Evolutionary conservation across 371 early-diverging fungal species (phyloP), one percentile per base, ranked within the genome.

Genomic region (Ecytonucleospora hepatopenaei): DNA sequence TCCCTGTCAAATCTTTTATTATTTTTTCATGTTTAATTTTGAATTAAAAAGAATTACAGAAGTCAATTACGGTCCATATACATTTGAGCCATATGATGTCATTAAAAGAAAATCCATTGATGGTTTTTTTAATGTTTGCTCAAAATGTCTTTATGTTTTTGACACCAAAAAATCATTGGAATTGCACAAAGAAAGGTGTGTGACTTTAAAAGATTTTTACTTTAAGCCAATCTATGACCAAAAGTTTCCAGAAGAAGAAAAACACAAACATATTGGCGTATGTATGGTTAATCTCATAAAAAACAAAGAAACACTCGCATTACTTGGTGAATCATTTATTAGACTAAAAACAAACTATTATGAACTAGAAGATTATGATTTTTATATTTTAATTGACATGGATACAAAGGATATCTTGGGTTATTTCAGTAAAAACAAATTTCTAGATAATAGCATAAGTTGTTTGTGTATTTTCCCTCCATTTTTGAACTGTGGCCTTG

Each of bases 391-490:
- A 17, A 51, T 58, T 26, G 54, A 60, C 21, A 49, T 62, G 21
- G 40, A 40, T 12, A 12, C 40, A n/a, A 8, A 40, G 8, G 54
- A 59, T 16, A 46, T 77, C 33, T 53, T 68, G 5, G 80, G 80
- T 12, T 79, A 70, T 59, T 79, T 79, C 59, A 65, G 67, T 23
- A 71, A 69, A 28, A 65, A 66, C 34, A 60, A 30, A 58, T 54
- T 68, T 28, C 40, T 23, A 0, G 54, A 57, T n/a, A 62, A 73
- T 46, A 73, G 75, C 47, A 54, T 80, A 5, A 76, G 73, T 17
- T 80, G 80, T 59, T 63, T 80, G 19, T 51, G 71, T 8, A 65
- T 80, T n/a, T 47, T 77, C 26, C 78, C 80, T 16, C 54, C 59
- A 15, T 75, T 67, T 49, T 62, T 67, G 31, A 64, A 62, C 28